phyloP scores from a whole-genome alignment of 768 basidiomycete species.

The Rhizopogon vesiculosus region DNA sequence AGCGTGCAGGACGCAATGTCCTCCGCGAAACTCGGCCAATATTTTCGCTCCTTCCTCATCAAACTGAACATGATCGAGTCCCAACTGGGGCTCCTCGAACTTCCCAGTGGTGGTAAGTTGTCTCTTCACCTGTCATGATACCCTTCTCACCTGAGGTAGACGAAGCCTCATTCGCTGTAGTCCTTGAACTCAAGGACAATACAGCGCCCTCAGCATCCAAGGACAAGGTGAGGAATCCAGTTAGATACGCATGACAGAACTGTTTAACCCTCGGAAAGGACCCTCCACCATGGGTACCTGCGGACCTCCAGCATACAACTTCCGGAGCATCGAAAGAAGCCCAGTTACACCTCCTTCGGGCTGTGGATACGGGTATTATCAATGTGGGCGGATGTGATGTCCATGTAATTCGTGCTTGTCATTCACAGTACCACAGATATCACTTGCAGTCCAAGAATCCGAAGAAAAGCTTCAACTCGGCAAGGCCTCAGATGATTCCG shows the following conservation, averaged over 20 bases:
- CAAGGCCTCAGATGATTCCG: constrained; percentile 2
- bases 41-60: constrained; percentile 78
- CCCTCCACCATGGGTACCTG: constrained; percentile 78
- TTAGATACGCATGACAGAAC: background rate
- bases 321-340: constrained; percentile 57
- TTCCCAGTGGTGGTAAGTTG: constrained; percentile 33
- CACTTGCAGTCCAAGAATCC: constrained; percentile 78
- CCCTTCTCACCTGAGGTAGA: constrained; percentile 31
- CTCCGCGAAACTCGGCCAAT: constrained; percentile 56
- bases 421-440: constrained; percentile 41
- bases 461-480: constrained; percentile 50
- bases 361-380: constrained; percentile 80
- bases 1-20: constrained; percentile 75
- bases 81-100: constrained; percentile 55
- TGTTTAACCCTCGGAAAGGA: constrained; percentile 34
- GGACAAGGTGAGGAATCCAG: constrained; percentile 33
- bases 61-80: constrained; percentile 78
- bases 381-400: constrained; percentile 42
- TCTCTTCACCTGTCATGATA: background rate
- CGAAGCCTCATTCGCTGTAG: constrained; percentile 74
- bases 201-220: constrained; percentile 47
- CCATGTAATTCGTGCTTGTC: background rate
- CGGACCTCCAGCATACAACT: constrained; percentile 65
- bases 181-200: constrained; percentile 76
- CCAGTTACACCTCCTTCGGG: constrained; percentile 71